Evolutionary conservation across 163 green algal genomes (phyloP).

Genomic region (Botryococcus braunii): DNA sequence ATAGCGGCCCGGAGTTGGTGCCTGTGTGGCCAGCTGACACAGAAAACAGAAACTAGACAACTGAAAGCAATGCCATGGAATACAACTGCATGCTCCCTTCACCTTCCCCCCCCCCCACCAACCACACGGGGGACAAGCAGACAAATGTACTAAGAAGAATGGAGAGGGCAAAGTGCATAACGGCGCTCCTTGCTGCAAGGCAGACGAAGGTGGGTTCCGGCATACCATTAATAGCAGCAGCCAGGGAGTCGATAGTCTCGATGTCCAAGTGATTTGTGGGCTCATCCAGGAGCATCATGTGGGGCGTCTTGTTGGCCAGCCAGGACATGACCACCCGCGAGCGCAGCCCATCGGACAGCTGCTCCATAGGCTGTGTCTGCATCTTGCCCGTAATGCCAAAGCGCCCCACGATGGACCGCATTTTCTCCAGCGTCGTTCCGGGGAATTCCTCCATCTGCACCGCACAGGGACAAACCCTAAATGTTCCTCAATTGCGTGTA

Average conservation of each 20-base stretch:
- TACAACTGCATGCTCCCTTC: too few species aligned
- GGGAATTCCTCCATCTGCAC: slow-evolving; percentile 39
- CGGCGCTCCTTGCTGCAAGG: slow-evolving; percentile 36
- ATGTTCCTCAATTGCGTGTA: too few species aligned
- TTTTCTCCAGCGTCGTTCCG: slow-evolving; percentile 60
- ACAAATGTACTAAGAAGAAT: neutral
- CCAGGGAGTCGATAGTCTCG: slow-evolving; percentile 84
- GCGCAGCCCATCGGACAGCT: slow-evolving; percentile 87
- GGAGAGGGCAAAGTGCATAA: too few species aligned
- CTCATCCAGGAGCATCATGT: slow-evolving; percentile 67
- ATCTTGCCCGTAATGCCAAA: slow-evolving; percentile 81
- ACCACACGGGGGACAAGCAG: neutral
- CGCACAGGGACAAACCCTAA: too few species aligned
- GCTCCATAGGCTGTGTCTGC: slow-evolving; percentile 71
- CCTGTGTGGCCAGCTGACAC: too few species aligned
- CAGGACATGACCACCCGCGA: slow-evolving; percentile 84
- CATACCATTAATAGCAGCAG: slow-evolving; percentile 86
- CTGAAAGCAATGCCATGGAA: too few species aligned
- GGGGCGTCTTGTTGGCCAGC: slow-evolving; percentile 86
- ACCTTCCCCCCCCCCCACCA: too few species aligned
- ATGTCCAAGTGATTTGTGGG: slow-evolving; percentile 96
- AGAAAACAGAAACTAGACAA: too few species aligned
- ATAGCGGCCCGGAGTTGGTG: too few species aligned
- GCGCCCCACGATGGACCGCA: slow-evolving; percentile 66
- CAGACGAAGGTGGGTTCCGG: slow-evolving; percentile 58